These are phyloP conservation scores for Cercospora brassicicola DNA, from an alignment of 2,329 filamentous ascomycete genomes.

Conservation along the genomic window DNA sequence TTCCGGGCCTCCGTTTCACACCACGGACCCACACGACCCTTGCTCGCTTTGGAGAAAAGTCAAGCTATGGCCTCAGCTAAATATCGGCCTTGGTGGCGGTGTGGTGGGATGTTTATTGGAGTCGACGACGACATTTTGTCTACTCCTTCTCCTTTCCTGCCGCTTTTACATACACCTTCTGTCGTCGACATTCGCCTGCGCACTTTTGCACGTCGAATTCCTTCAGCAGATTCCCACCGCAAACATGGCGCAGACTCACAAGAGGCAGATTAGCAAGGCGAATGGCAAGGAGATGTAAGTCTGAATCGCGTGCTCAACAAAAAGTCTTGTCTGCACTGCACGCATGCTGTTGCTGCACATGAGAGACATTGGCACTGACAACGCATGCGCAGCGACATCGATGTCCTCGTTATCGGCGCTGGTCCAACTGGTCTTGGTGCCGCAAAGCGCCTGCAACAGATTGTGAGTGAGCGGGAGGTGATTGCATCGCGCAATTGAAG, in stretches of 20 bases:
- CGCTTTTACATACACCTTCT: background rate
- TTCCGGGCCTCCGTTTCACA: background rate
- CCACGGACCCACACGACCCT: background rate
- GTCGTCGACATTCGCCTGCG: background rate
- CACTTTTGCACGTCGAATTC: background rate
- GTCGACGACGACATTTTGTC: constrained; percentile 3
- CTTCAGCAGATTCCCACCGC: background rate
- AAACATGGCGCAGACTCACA: constrained; percentile 28
- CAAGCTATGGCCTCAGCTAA: constrained; percentile 13
- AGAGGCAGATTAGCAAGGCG: constrained; percentile 37
- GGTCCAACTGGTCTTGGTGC: constrained; percentile 96
- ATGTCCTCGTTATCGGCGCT: constrained; percentile 96
- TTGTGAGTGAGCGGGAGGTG: constrained; percentile 59
- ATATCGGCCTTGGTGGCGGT: constrained; percentile 15
- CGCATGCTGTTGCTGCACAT: background rate
- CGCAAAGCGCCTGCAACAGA: constrained; percentile 94
- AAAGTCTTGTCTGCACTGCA: background rate
- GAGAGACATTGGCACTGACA: background rate
- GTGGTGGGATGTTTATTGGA: constrained; percentile 12
- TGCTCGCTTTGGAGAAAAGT: constrained; percentile 7
- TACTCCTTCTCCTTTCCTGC: constrained; percentile 2
- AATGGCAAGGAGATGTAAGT: constrained; percentile 39
- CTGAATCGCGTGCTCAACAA: background rate
- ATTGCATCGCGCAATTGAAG: background rate
- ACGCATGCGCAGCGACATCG: constrained; percentile 67